Evolutionary conservation across 1,284 basidiomycete genomes (phyloP), one percentile per base, ranked within the genome.

Genomic region (Trichosporon sp.): DNA sequence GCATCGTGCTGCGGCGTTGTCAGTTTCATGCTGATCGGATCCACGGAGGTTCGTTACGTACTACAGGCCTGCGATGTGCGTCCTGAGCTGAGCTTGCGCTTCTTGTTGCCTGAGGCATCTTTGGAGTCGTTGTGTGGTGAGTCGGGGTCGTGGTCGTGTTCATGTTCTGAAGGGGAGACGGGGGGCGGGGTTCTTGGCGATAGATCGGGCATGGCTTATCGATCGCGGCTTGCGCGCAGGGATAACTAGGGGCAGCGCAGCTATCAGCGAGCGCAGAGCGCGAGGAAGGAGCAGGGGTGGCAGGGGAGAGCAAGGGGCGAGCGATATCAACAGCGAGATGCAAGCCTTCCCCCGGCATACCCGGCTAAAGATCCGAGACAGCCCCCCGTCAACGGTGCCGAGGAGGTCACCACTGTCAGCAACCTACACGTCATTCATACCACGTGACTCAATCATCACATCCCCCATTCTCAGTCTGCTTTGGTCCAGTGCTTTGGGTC

Each of bases 1-100:
- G 65, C 73, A 74, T 67, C 73, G 63, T 48, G 71, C 73, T 76
- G 66, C 7, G 31, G 21, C 19, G 19, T n/a, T 19, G 43, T 66
- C 56, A 66, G 59, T 11, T 10, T 19, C 21, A 12, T 64, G 35
- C 26, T 14, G 14, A 38, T 51, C 59, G 59, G 32, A 12, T 21
- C 14, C 10, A 43, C 7, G 68, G 6, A 2, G 35, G 14, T 48
- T 19, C 51, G 26, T 2, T 0, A 74, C 75, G 63, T 61, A 76
- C 75, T 73, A 64, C 75, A 76, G 5, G 75, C 75, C 65, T 76
- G 73, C 6, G 71, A 73, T 7, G 75, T 76, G 32, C 75, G 65
- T 2, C 70, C 67, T 6, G 73, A 56, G 51, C 63, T 71, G n/a
- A 70, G 61, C 43, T 69, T 71, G 51, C 73, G 75, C 65, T 68